Conservation (phyloP, 1,284 basidiomycete genomes). For the Exobasidium rhododendri region DNA sequence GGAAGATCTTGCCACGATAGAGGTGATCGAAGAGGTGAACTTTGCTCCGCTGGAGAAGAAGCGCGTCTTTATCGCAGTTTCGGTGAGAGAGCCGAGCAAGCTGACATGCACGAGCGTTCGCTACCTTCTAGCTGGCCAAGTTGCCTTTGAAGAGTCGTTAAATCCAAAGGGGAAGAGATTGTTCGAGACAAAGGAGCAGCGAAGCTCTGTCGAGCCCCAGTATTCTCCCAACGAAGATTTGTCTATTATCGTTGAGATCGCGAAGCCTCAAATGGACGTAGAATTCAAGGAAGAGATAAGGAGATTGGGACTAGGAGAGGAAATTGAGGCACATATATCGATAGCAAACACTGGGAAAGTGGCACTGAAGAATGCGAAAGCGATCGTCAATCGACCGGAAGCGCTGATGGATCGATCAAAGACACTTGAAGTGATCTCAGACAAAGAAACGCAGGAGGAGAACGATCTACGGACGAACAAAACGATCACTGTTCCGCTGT, state of each 20-base stretch:
- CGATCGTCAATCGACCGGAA: slow-evolving; percentile 4
- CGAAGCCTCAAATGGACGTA: slow-evolving; percentile 51
- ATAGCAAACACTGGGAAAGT: slow-evolving; percentile 12
- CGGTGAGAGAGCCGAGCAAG: neutral
- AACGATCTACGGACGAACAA: neutral
- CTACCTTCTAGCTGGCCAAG: slow-evolving; percentile 57
- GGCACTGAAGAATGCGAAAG: neutral
- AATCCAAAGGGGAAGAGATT: slow-evolving; percentile 55
- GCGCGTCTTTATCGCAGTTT: slow-evolving; percentile 6
- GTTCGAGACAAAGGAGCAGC: slow-evolving; percentile 56
- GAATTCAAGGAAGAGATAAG: slow-evolving; percentile 24
- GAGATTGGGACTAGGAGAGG: slow-evolving; percentile 21
- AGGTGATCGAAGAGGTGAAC: slow-evolving; percentile 20
- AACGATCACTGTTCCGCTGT: neutral
- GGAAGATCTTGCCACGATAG: slow-evolving; percentile 32
- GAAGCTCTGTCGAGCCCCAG: slow-evolving; percentile 41
- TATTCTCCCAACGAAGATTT: slow-evolving; percentile 58
- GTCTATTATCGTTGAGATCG: slow-evolving; percentile 49
- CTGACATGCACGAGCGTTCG: slow-evolving; percentile 47
- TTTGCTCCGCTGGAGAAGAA: slow-evolving; percentile 17
- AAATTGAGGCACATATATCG: slow-evolving; percentile 17
- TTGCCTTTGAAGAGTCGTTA: slow-evolving; percentile 57
- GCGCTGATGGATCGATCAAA: slow-evolving; percentile 1
- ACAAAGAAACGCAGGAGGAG: neutral
- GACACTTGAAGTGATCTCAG: neutral